Conservation (phyloP, 768 basidiomycete genomes). For the Pisolithus microcarpus region DNA sequence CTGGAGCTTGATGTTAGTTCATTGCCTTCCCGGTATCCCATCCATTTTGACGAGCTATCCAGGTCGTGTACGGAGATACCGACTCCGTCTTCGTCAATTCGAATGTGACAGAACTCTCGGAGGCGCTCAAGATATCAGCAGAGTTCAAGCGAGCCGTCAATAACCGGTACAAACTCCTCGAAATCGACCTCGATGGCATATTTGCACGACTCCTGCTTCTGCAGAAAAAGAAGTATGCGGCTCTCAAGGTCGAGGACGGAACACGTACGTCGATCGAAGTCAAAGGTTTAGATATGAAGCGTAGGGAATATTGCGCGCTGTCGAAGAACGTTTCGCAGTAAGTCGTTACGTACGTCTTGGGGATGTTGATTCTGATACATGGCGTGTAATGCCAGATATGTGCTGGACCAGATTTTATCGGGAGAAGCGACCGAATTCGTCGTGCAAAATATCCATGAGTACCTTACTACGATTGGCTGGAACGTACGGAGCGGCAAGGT, state of each 20-base stretch:
- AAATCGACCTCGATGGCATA: constrained; percentile 92
- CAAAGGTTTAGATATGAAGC: constrained; percentile 99
- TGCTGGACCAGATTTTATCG: constrained; percentile 84
- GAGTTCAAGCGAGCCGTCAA: constrained; percentile 96
- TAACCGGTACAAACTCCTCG: constrained; percentile 88
- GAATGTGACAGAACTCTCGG: constrained; percentile 78
- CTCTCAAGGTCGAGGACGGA: constrained; percentile 87
- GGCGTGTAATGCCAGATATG: constrained; percentile 49
- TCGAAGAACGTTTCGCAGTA: constrained; percentile 93
- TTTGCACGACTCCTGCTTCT: constrained; percentile 88
- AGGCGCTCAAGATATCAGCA: constrained; percentile 86
- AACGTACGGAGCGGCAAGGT: constrained; percentile 71
- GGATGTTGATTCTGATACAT: constrained; percentile 2
- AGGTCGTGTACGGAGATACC: constrained; percentile 99
- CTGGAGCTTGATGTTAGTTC: constrained; percentile 78
- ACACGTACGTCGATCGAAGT: constrained; percentile 74
- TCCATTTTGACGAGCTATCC: background rate
- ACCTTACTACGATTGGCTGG: constrained; percentile 68
- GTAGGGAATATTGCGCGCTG: constrained; percentile 86
- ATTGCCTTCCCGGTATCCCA: background rate
- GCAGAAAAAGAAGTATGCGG: constrained; percentile 99
- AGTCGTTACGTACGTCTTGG: constrained; percentile 23
- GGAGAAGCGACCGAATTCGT: constrained; percentile 87
- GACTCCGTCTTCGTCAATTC: constrained; percentile 99
- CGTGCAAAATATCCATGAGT: constrained; percentile 89